Conservation (phyloP, 345 rosid species). For the Populus deltoides region DNA sequence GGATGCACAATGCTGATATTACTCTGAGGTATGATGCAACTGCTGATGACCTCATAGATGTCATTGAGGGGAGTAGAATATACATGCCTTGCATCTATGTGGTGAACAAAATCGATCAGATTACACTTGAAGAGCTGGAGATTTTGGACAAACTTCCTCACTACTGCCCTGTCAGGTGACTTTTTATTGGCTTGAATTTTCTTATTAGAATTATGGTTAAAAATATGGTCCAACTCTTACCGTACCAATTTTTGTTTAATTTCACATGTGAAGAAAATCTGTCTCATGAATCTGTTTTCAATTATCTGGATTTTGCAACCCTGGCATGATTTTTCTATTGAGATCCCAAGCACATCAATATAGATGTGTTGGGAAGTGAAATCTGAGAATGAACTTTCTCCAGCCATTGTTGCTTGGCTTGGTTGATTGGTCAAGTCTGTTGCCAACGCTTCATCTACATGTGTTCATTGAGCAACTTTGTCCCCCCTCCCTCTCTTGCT, state of each 20-base stretch:
- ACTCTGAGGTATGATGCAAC: slow-evolving; percentile 92
- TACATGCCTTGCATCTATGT: slow-evolving; percentile 98
- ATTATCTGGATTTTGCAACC: neutral
- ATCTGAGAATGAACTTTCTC: neutral
- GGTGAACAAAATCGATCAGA: slow-evolving; percentile 93
- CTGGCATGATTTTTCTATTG: neutral
- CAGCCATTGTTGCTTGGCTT: neutral
- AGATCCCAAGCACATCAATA: neutral
- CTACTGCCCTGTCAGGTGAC: slow-evolving; percentile 93
- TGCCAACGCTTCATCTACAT: neutral
- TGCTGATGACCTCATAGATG: slow-evolving; percentile 98
- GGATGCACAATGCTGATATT: slow-evolving; percentile 94
- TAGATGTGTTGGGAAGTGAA: neutral
- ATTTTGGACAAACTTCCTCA: slow-evolving; percentile 97
- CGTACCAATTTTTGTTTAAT: no score
- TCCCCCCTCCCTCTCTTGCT: neutral
- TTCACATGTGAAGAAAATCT: neutral
- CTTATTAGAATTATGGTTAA: neutral
- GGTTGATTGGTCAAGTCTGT: neutral
- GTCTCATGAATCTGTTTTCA: neutral
- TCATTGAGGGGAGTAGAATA: slow-evolving; percentile 93
- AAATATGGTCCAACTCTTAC: neutral
- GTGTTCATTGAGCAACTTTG: neutral
- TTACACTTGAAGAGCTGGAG: slow-evolving; percentile 91
- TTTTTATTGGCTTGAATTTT: neutral